Conservation (phyloP, 176 grass and related monocot species). For the Aegilops bicornis region DNA sequence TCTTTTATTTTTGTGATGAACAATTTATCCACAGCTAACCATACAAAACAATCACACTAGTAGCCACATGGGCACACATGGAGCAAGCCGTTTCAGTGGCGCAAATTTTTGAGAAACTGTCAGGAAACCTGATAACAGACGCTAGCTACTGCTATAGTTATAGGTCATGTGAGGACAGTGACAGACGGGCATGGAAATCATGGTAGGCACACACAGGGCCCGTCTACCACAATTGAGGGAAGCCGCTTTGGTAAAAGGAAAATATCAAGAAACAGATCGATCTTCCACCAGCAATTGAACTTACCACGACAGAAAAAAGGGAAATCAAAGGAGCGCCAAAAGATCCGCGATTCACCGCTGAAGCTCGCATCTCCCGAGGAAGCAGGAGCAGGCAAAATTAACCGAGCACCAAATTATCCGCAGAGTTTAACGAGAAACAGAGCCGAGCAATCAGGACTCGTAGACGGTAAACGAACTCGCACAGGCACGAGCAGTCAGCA, state of each 20-base stretch:
- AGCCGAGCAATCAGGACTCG: too few relatives aligned
- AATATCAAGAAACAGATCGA: neutral
- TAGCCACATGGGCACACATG: neutral
- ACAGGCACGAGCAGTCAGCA: neutral
- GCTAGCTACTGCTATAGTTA: neutral
- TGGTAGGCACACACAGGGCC: slow-evolving; percentile 1
- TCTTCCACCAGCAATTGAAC: neutral
- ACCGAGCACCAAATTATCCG: too few relatives aligned
- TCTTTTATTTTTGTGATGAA: too few relatives aligned
- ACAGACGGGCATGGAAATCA: neutral
- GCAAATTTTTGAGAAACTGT: neutral
- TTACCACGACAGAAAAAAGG: neutral
- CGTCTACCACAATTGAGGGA: neutral
- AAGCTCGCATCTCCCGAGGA: neutral
- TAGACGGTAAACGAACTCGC: too few relatives aligned
- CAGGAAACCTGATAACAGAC: slow-evolving; percentile 18
- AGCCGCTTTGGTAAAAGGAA: neutral
- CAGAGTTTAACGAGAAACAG: too few relatives aligned
- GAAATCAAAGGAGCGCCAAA: neutral
- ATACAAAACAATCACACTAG: neutral
- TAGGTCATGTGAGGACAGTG: slow-evolving; percentile 5
- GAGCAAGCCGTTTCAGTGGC: neutral
- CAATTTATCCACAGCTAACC: neutral
- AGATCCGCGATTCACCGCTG: slow-evolving; percentile 9
- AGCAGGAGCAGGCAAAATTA: too few relatives aligned